Conservation (phyloP, 768 basidiomycete species). For the Lentinula sp. region DNA sequence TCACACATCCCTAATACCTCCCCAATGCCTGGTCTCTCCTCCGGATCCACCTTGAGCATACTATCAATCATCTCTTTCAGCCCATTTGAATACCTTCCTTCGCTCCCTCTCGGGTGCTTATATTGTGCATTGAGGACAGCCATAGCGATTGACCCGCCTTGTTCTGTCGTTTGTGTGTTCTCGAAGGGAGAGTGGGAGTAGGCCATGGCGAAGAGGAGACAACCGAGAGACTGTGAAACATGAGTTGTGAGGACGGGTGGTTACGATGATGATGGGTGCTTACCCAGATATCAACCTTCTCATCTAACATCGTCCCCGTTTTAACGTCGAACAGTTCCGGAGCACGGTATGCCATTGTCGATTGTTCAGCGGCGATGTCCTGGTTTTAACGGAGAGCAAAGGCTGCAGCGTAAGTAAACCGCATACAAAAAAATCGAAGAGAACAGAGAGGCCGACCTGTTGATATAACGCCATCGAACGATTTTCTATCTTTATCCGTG, state of each 20-base stretch:
- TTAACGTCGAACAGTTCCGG: conserved; percentile 98
- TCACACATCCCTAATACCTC: conserved; percentile 32
- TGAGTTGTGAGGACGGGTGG: neutral
- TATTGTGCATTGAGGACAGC: conserved; percentile 93
- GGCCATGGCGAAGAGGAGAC: conserved; percentile 90
- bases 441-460: conserved; percentile 46
- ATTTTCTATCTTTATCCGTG: conserved; percentile 75
- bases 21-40: conserved; percentile 80
- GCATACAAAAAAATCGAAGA: neutral
- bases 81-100: conserved; percentile 24
- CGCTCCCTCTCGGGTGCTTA: conserved; percentile 75
- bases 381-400: conserved; percentile 16
- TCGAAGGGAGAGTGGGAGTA: conserved; percentile 98
- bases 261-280: conserved; percentile 15
- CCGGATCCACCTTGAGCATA: conserved; percentile 80
- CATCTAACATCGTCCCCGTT: conserved; percentile 79
- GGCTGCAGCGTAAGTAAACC: neutral
- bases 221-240: conserved; percentile 75
- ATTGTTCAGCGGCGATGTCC: conserved; percentile 97
- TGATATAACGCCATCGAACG: conserved; percentile 85
- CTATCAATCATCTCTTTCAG: conserved; percentile 76
- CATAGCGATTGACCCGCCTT: conserved; percentile 97
- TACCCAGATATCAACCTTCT: conserved; percentile 97
- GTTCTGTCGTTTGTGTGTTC: conserved; percentile 84
- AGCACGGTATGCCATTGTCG: conserved; percentile 97